These are phyloP conservation scores for Fusarium sp. DNA, from an alignment of 2,329 filamentous ascomycete genomes.

Conservation along the genomic window DNA sequence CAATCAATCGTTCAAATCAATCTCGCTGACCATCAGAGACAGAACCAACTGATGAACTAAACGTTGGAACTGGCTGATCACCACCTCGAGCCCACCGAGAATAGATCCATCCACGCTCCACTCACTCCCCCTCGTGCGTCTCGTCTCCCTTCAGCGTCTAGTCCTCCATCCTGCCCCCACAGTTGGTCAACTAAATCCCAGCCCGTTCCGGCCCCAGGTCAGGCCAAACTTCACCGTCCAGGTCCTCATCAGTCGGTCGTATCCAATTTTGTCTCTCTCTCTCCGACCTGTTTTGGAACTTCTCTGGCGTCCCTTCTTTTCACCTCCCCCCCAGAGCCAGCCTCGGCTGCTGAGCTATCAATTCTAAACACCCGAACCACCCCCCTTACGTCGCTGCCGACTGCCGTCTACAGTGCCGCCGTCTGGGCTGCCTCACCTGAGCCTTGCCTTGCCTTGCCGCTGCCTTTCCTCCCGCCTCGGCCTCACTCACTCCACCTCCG, in stretches of 20 bases:
- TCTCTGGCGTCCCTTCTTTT: constrained; percentile 30
- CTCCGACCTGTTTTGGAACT: constrained; percentile 15
- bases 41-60: not conserved
- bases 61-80: constrained; percentile 28
- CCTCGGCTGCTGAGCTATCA: constrained; percentile 34
- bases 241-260: constrained; percentile 33
- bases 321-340: constrained; percentile 16
- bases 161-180: constrained; percentile 10
- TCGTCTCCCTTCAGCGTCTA: not conserved
- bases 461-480: constrained; percentile 32
- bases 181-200: constrained; percentile 36
- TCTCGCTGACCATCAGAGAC: not conserved
- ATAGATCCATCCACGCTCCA: constrained; percentile 14
- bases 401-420: not conserved
- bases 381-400: not conserved
- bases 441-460: constrained; percentile 26
- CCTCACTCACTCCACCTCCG: constrained; percentile 33
- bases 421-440: not conserved
- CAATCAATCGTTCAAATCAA: not conserved
- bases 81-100: constrained; percentile 6
- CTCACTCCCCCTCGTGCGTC: constrained; percentile 26
- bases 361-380: constrained; percentile 14
- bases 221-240: constrained; percentile 46
- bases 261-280: constrained; percentile 28
- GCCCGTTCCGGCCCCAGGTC: constrained; percentile 44